Conservation (phyloP, 306 rosid genomes). For the Quercus cerris region DNA sequence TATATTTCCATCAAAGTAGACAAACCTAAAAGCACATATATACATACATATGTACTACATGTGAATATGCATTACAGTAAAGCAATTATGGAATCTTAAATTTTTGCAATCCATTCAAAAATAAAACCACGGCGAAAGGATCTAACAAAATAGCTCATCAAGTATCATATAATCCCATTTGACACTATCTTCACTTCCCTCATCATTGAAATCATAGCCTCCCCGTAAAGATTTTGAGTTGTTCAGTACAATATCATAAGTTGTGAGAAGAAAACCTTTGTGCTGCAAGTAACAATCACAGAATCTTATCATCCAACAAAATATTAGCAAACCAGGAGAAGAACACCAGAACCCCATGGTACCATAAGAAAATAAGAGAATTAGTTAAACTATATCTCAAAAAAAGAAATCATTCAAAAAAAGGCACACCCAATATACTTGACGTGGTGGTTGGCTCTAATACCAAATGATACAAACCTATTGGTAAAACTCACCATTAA, state of each 20-base stretch:
- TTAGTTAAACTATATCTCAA: no score
- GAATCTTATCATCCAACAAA: slow-evolving; percentile 5
- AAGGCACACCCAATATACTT: no score
- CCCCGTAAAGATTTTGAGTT: slow-evolving; percentile 72
- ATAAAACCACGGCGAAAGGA: not conserved
- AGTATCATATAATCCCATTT: slow-evolving; percentile 97
- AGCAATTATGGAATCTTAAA: not conserved
- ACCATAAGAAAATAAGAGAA: not conserved
- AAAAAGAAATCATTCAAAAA: no score
- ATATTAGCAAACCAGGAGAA: slow-evolving; percentile 3
- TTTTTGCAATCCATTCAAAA: not conserved
- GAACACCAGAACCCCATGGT: not conserved
- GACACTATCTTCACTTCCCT: slow-evolving; percentile 51
- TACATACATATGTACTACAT: not conserved
- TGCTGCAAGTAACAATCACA: slow-evolving; percentile 37
- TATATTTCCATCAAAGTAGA: not conserved
- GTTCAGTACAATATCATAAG: slow-evolving; percentile 86
- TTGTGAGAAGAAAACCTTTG: slow-evolving; percentile 89
- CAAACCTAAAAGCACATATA: not conserved
- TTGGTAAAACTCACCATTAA: no score
- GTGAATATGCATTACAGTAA: not conserved
- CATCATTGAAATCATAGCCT: slow-evolving; percentile 32
- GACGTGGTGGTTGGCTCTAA: no score
- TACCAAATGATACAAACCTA: no score
- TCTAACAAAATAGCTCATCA: slow-evolving; percentile 61